These are phyloP conservation scores for Sicyos baderoa DNA, from an alignment of 306 rosid genomes.

Conservation along the genomic window DNA sequence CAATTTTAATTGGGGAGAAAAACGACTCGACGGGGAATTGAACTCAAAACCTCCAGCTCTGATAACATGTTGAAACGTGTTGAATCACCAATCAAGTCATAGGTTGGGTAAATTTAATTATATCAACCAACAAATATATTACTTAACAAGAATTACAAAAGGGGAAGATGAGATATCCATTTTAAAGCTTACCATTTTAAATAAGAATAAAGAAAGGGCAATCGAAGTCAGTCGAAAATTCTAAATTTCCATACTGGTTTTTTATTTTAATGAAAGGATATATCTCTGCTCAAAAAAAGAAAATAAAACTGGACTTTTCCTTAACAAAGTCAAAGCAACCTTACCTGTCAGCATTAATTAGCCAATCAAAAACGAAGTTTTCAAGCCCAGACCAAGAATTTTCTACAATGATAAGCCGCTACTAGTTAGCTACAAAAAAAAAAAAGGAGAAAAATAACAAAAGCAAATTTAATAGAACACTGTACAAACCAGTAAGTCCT, in stretches of 20 bases:
- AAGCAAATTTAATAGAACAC: slow-evolving; percentile 12
- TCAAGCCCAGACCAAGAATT: slow-evolving; percentile 99
- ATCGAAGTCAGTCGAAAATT: neutral
- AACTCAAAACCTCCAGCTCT: no score
- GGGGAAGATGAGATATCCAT: no score
- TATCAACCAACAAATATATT: no score
- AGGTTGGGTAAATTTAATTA: no score
- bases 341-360: slow-evolving; percentile 96
- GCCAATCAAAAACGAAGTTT: slow-evolving; percentile 97
- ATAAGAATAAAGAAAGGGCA: neutral
- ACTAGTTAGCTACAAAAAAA: neutral
- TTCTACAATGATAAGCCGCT: slow-evolving; percentile 46
- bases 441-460: neutral
- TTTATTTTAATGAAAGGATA: neutral
- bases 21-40: no score
- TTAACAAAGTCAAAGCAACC: slow-evolving; percentile 19
- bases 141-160: no score
- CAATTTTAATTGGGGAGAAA: no score
- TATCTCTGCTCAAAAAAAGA: neutral
- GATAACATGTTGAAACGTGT: no score
- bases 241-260: neutral
- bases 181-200: neutral
- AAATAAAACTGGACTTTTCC: neutral
- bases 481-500: slow-evolving; percentile 78
- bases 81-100: no score